Evolutionary conservation across 768 basidiomycete species (phyloP).

Genomic region (Lactarius sp.): DNA sequence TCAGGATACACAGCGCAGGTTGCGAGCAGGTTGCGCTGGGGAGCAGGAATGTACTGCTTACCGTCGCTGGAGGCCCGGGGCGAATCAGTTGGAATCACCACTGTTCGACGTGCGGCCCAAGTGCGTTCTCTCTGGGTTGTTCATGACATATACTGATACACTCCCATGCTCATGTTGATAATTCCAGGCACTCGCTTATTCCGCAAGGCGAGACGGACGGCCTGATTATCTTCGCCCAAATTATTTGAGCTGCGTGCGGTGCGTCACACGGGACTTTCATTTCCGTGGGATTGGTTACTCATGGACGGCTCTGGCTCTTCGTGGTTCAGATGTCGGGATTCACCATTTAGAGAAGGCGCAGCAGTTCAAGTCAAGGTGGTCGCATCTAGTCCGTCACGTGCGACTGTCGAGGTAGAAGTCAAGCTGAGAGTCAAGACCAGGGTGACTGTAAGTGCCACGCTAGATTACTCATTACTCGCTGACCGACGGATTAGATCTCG

Average conservation of each 20-base stretch:
- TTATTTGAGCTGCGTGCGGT: slow-evolving; percentile 32
- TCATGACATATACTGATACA: no score
- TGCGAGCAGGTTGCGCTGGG: slow-evolving; percentile 49
- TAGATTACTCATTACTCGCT: background rate
- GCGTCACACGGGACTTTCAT: background rate
- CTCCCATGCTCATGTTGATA: no score
- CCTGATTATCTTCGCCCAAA: no score
- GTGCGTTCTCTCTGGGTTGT: no score
- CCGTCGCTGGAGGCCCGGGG: slow-evolving; percentile 63
- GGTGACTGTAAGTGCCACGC: slow-evolving; percentile 50
- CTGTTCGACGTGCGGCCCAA: slow-evolving; percentile 31
- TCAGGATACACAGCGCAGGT: slow-evolving; percentile 54
- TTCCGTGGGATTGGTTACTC: background rate
- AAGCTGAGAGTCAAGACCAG: slow-evolving; percentile 64
- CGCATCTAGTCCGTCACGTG: slow-evolving; percentile 78
- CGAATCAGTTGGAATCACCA: slow-evolving; percentile 81
- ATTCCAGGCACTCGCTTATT: no score
- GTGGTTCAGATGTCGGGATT: slow-evolving; percentile 67
- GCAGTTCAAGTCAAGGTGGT: slow-evolving; percentile 61
- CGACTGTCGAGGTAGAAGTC: slow-evolving; percentile 61
- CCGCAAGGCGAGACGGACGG: no score
- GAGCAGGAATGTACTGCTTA: no score
- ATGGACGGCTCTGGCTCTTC: no score
- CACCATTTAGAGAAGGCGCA: slow-evolving; percentile 87
- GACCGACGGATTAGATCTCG: slow-evolving; percentile 53